Evolutionary conservation across 257 asterid genomes (phyloP).

Genomic region (Solanum verrucosum): DNA sequence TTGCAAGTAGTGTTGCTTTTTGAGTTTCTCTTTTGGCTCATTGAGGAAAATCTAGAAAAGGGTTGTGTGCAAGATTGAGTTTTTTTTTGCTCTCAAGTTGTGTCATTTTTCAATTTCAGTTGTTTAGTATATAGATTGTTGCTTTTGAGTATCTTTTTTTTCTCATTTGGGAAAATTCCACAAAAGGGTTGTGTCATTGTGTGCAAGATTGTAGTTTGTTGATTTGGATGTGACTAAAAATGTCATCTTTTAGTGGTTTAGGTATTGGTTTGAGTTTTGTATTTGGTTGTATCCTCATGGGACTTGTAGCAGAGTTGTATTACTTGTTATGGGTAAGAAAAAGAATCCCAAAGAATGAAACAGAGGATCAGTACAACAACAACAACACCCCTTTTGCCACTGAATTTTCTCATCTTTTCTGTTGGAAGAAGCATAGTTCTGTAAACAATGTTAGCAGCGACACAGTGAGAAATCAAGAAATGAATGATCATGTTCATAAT

Average conservation of each 20-base stretch:
- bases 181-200: not conserved
- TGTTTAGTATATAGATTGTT: not conserved
- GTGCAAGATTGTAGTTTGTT: not conserved
- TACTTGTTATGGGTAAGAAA: slow-evolving; percentile 70
- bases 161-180: not conserved
- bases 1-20: not conserved
- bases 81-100: slow-evolving; percentile 5
- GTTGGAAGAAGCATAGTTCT: slow-evolving; percentile 40
- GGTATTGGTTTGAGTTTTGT: slow-evolving; percentile 67
- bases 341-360: slow-evolving; percentile 24
- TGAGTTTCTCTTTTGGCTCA: not conserved
- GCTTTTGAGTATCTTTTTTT: not conserved
- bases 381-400: not conserved
- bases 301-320: slow-evolving; percentile 60
- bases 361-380: slow-evolving; percentile 2
- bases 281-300: slow-evolving; percentile 63
- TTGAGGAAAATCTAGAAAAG: not conserved
- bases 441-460: slow-evolving; percentile 9
- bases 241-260: slow-evolving; percentile 67
- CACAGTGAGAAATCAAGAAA: slow-evolving; percentile 13
- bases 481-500: slow-evolving; percentile 1
- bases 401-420: slow-evolving; percentile 25
- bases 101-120: slow-evolving; percentile 12
- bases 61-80: not conserved
- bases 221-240: slow-evolving; percentile 25